phyloP scores from a whole-genome alignment of 177 flowering plant species.

The Vitis hybrid region DNA sequence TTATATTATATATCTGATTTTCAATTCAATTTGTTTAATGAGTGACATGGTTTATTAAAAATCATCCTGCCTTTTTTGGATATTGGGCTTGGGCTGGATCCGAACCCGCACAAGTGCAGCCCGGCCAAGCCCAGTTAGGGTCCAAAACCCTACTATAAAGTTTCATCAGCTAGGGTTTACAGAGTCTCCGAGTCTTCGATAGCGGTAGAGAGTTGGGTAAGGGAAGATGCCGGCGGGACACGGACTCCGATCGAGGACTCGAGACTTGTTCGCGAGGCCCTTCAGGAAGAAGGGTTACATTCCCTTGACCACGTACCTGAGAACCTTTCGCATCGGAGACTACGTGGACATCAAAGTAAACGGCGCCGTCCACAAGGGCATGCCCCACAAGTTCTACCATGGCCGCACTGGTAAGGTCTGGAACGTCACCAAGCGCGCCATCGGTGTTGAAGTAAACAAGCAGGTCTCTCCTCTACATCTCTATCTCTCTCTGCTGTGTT shows the following conservation, averaged over 20 bases:
- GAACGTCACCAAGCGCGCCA: conserved; percentile 63
- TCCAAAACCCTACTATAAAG: too few relatives aligned
- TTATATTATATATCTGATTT: too few relatives aligned
- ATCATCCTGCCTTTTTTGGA: too few relatives aligned
- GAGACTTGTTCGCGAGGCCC: conserved; percentile 44
- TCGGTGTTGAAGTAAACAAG: conserved; percentile 57
- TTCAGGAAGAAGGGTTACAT: conserved; percentile 59
- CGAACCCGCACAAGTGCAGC: too few relatives aligned
- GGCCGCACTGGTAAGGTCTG: conserved; percentile 58
- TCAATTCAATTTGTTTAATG: too few relatives aligned
- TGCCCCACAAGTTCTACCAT: conserved; percentile 65
- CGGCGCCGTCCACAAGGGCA: conserved; percentile 60
- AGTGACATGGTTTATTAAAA: too few relatives aligned
- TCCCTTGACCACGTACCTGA: conserved; percentile 38
- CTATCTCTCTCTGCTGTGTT: too few relatives aligned
- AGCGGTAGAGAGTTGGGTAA: conserved; percentile 2
- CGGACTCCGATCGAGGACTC: conserved; percentile 37
- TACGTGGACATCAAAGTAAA: conserved; percentile 54
- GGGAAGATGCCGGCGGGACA: conserved; percentile 54
- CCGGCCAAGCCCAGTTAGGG: too few relatives aligned
- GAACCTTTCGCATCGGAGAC: conserved; percentile 43
- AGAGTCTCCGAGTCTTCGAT: too few relatives aligned
- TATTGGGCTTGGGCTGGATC: too few relatives aligned
- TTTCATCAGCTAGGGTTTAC: too few relatives aligned
- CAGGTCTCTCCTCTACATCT: conserved; percentile 27